Percentiles rank a stretch among this genome's conserved stretches.
These are phyloP conservation scores for Alnus glutinosa DNA, from an alignment of 306 rosid genomes.

Conservation along the genomic window DNA sequence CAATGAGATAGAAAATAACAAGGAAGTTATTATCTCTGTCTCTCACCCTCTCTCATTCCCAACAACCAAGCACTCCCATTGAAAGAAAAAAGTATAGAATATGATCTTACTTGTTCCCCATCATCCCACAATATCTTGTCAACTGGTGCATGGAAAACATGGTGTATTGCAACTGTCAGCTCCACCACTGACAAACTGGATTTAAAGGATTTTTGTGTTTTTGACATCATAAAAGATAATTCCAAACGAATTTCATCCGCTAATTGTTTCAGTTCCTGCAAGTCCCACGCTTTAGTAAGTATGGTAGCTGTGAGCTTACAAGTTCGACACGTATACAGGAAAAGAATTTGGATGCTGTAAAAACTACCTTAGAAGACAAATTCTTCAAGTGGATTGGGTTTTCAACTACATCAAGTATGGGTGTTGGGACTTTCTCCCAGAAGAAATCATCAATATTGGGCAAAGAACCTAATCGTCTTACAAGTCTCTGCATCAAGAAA, in stretches of 20 bases:
- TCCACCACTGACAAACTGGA: constrained; percentile 77
- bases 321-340: constrained; percentile 8
- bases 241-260: constrained; percentile 76
- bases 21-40: neutral
- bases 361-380: constrained; percentile 65
- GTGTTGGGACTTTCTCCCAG: constrained; percentile 72
- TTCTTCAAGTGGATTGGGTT: constrained; percentile 88
- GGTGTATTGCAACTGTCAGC: constrained; percentile 85
- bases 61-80: neutral
- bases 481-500: constrained; percentile 53
- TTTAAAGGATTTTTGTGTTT: constrained; percentile 39
- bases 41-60: constrained; percentile 6
- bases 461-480: constrained; percentile 42
- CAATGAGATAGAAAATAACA: neutral
- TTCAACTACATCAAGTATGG: constrained; percentile 78
- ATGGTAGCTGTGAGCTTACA: constrained; percentile 26
- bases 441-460: constrained; percentile 59
- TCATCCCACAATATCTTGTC: constrained; percentile 94
- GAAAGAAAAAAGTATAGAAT: neutral
- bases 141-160: constrained; percentile 88
- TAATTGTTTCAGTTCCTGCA: constrained; percentile 84
- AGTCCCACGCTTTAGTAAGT: constrained; percentile 27
- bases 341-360: constrained; percentile 17
- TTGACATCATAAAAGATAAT: constrained; percentile 49
- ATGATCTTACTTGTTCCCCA: constrained; percentile 77